These are phyloP conservation scores for Euphorbia peplus DNA, from an alignment of 345 rosid genomes.

Conservation along the genomic window DNA sequence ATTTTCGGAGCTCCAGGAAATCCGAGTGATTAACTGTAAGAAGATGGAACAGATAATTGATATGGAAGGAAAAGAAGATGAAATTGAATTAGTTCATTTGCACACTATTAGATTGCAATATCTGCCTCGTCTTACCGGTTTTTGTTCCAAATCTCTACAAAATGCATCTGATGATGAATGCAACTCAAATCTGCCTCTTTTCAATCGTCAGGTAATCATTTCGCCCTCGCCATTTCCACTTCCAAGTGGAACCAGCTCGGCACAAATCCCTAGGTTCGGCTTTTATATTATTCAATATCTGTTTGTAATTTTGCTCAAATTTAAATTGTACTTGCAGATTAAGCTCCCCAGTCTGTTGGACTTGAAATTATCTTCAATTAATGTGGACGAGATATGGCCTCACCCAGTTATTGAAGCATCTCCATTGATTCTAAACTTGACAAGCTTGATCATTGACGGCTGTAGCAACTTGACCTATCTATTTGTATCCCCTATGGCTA, in stretches of 20 bases:
- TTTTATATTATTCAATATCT: too few relatives aligned
- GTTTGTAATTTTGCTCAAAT: not conserved
- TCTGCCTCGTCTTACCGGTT: not conserved
- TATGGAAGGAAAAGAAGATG: conserved; percentile 4
- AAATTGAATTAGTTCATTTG: not conserved
- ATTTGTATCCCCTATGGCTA: conserved; percentile 2
- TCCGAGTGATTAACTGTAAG: not conserved
- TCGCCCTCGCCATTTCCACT: too few relatives aligned
- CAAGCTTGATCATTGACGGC: not conserved
- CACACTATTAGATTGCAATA: not conserved
- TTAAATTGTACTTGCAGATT: conserved; percentile 7
- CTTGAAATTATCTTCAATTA: not conserved
- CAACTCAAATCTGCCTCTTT: too few relatives aligned
- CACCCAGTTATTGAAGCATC: not conserved
- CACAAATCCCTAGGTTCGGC: too few relatives aligned
- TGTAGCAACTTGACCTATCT: conserved; percentile 14
- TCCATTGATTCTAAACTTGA: not conserved
- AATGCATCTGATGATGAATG: too few relatives aligned
- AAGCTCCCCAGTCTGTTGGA: not conserved
- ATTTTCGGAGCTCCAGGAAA: conserved; percentile 11
- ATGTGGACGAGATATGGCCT: conserved; percentile 9
- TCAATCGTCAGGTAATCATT: too few relatives aligned
- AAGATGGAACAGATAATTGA: conserved; percentile 13
- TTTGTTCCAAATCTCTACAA: not conserved
- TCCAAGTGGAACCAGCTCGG: too few relatives aligned